Conservation (phyloP, 2,329 filamentous ascomycete genomes). For the Penicillium concentricum region DNA sequence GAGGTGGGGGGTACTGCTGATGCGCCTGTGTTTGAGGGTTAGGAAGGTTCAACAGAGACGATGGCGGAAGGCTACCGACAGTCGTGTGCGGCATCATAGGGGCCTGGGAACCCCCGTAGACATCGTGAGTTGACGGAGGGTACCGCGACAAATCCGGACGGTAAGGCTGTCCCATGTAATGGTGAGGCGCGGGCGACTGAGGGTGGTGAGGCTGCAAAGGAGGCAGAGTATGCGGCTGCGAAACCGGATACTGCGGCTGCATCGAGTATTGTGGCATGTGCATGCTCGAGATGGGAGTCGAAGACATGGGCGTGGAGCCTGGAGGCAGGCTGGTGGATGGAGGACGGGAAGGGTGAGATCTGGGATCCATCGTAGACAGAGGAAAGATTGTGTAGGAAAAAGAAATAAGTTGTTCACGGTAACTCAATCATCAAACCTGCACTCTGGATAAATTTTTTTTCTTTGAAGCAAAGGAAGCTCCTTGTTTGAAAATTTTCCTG, state of each 20-base stretch:
- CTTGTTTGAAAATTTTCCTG: slow-evolving; percentile 23
- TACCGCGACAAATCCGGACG: slow-evolving; percentile 45
- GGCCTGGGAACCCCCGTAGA: slow-evolving; percentile 43
- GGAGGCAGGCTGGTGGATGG: slow-evolving; percentile 47
- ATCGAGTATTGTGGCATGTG: slow-evolving; percentile 49
- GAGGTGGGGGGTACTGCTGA: slow-evolving; percentile 41
- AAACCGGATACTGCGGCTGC: slow-evolving; percentile 46
- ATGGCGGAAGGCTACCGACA: slow-evolving; percentile 44
- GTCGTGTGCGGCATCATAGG: slow-evolving; percentile 45
- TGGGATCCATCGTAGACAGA: slow-evolving; percentile 40
- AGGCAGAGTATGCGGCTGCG: slow-evolving; percentile 46
- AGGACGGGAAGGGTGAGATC: slow-evolving; percentile 45
- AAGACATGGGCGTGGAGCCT: slow-evolving; percentile 45
- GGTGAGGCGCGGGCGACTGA: slow-evolving; percentile 44
- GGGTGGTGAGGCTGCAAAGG: slow-evolving; percentile 48
- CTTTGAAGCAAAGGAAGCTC: slow-evolving; percentile 15
- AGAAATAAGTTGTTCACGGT: slow-evolving; percentile 27
- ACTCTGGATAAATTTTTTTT: slow-evolving; percentile 13
- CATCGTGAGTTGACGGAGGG: slow-evolving; percentile 44
- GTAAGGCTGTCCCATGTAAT: slow-evolving; percentile 44
- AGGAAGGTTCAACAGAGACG: slow-evolving; percentile 44
- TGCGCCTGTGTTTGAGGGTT: slow-evolving; percentile 40
- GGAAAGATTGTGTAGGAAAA: slow-evolving; percentile 13
- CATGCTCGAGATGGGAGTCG: slow-evolving; percentile 47
- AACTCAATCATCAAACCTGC: slow-evolving; percentile 37